Conservation (phyloP, 305 asterid genomes). For the Euphrasia arctica region DNA sequence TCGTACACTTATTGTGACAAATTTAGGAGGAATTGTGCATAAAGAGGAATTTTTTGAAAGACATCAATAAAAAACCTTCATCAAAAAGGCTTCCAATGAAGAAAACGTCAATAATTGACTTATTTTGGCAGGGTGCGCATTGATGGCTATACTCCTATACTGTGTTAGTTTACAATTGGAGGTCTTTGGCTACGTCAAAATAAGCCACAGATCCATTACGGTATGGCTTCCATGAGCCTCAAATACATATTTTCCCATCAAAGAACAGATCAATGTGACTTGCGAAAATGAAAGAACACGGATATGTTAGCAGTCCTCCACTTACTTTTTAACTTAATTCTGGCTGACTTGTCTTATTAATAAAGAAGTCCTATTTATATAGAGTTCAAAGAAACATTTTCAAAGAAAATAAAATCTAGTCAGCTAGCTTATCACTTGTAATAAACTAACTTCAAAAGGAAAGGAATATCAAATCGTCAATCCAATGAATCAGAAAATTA, state of each 20-base stretch:
- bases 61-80: background rate
- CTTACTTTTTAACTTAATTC: too few relatives aligned
- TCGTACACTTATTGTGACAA: background rate
- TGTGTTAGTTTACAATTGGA: background rate
- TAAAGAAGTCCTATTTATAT: too few relatives aligned
- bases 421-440: too few relatives aligned
- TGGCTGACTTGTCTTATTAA: too few relatives aligned
- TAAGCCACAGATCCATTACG: background rate
- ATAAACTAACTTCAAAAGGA: too few relatives aligned
- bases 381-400: too few relatives aligned
- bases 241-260: background rate
- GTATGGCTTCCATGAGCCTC: background rate
- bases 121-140: background rate
- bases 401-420: too few relatives aligned
- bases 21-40: background rate
- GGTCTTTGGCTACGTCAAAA: background rate
- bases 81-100: background rate
- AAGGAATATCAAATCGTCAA: too few relatives aligned
- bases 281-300: too few relatives aligned
- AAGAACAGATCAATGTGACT: too few relatives aligned
- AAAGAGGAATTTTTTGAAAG: background rate
- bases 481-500: too few relatives aligned
- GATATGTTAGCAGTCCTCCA: too few relatives aligned
- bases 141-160: background rate
- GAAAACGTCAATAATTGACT: background rate